Evolutionary conservation across 768 basidiomycete species (phyloP), one percentile per base, ranked within the genome.

Genomic region (Panellus pusillus): DNA sequence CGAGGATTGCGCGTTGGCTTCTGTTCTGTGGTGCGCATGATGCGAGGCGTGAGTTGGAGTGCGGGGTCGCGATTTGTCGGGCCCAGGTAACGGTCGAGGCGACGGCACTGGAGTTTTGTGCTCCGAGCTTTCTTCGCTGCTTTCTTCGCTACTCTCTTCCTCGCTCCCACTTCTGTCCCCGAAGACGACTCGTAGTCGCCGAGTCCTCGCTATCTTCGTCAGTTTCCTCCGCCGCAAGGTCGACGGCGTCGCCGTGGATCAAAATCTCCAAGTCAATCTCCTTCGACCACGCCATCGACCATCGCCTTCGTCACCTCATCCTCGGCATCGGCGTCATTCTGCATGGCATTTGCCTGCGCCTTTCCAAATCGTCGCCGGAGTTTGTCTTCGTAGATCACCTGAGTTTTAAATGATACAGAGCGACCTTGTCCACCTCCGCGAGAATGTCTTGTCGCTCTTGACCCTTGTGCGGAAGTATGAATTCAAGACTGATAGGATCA

Each of bases 351-450:
- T 19, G 68, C 71, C 54, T 80, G 78, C 17, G 75, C 78, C 50
- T 81, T 80, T 39, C 84, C 83, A 68, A 99, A 94, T 36, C 94
- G 79, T 42, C 87, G 78, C n/a, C 93, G 80, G 43, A 98, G 76
- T 72, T 91, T 95, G 65, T 87, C 88, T 71, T 99, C 97, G 65
- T 97, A 89, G 9, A 91, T 78, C 24, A 98, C 77, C 74, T 99
- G 55, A 95, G 81, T 67, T 89, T 86, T 73, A 98, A 97, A 70
- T 99, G 96, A 67, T 98, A 95, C 42, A 86, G 74, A 13, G 93
- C 89, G 47, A 98, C 83, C 52, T 82, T 80, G 70, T 99, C 97
- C 4, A 98, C 82, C 66, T 99, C 97, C 39, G 76, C 73, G 60
- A 98, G 73, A 59, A 98, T 85, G 15, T 76, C 81, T 27, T 72